Base-by-base conservation (phyloP, 306 rosid genomes). In the Delonix regia region DNA sequence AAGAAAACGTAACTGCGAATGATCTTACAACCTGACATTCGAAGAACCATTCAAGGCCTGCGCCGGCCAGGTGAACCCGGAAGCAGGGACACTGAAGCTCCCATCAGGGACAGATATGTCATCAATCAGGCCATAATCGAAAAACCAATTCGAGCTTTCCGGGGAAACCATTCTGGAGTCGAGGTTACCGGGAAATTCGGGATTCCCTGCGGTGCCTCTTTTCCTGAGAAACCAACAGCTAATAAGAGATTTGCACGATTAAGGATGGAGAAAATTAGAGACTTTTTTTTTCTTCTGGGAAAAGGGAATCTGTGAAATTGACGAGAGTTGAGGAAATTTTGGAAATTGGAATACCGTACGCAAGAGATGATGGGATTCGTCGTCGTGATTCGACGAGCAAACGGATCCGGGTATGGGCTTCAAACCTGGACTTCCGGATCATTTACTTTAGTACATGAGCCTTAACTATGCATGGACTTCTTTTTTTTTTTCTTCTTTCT, bases 81-180 rank as follows among this genome's bases (percentile, higher is more conserved):
- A 63, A 71, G 89, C 55, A 39, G 93, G 78, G 12, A 81, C 84
- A 11, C 80, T 34, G 79, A 92, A 94, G 80, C 76, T 79, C 14
- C 82, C 85, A 65, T 84, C 96, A 0, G 90, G 81, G 38, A 85
- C 94, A 56, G 96, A 82, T 49, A 88, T 86, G 60, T 93, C 97
- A 64, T 96, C 99, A 28, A 93, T 87, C 61, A 96, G 76, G 18
- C 79, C 93, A 49, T 88, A 96, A 80, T 93, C 98, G 73, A 60
- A 86, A 42, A 89, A 76, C 99, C 98, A 96, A 77, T 93, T 91
- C 80, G 89, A 86, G 78, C 83, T 96, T 90, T 93, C 99, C 80
- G 96, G 96, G 78, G 99, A 88, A 70, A 84, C 98, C 99, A 96
- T 96, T 77, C 39, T 81, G 44, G 56, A n/a, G 28, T 69, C 42